Base-by-base conservation (phyloP, 225 moss, liverwort and hornwort species). In the Physcomitrellopsis africana region DNA sequence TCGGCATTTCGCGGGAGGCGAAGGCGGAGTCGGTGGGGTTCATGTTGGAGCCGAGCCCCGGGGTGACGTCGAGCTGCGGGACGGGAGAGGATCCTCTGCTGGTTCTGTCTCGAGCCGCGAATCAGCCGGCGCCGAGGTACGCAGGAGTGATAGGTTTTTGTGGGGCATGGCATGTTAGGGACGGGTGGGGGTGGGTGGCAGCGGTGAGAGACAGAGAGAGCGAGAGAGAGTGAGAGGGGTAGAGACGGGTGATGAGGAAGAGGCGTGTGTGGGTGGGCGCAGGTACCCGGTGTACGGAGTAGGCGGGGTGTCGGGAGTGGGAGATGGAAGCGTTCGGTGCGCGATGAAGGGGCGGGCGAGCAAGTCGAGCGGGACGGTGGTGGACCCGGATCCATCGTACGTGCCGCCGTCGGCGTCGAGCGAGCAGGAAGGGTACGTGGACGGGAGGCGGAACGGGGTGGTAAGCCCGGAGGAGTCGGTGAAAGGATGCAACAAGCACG, bases 31-130 rank as follows among this genome's bases (percentile, higher is more conserved):
- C 97, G 19, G 85, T 97, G 23, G 97, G 97, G 42, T 97, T 97
- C 66, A 94, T 97, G 97, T 83, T 97, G 60, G 97, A 97, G 77
- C 97, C 97, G 3, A 97, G 91, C 79, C 97, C 93, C 42, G 73
- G 89, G 82, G 91, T 92, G 67, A 87, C 94, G 22, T 97, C 94
- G 72, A 90, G 93, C 8, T 91, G 91, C 46, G 90, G 92, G 9
- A 92, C 94, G 22, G 85, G 85, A 71, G 97, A 97, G 77, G 97
- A 97, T 82, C 94, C 97, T 66, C 81, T 92, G 54, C 94, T 97
- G 51, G 94, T 97, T 44, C 87, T 97, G 19, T 93, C 94, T 9
- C 92, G 97, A 48, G 96, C 96, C 78, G 97, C 92, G 71, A 88
- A 88, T 77, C 97, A 94, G 77, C 91, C 97, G 70, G 88, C 89